Evolutionary conservation across 2,329 filamentous ascomycete species (phyloP).

Genomic region (Aspergillus fumigatus): DNA sequence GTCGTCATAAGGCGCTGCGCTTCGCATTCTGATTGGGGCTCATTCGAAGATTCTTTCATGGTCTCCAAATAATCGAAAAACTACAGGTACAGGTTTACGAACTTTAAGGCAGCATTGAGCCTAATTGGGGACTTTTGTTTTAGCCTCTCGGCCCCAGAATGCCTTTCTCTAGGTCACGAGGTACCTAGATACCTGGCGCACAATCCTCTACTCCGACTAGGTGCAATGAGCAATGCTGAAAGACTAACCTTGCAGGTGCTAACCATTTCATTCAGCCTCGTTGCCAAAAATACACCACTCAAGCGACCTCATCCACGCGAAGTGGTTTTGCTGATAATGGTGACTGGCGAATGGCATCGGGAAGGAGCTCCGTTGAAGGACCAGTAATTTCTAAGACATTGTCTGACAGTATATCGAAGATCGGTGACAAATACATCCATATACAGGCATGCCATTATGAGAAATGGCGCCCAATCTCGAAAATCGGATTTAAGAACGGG

Average conservation of each 20-base stretch:
- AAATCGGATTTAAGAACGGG: neutral
- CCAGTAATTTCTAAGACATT: neutral
- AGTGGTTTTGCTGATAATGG: neutral
- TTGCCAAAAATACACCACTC: no score
- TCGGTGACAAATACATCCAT: neutral
- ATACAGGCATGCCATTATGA: no score
- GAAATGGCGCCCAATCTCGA: no score
- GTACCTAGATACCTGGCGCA: no score
- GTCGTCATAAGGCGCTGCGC: neutral
- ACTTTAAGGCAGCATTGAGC: neutral
- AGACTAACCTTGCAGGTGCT: neutral
- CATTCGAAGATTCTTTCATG: neutral
- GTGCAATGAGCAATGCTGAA: no score
- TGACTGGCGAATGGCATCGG: neutral
- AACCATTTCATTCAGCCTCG: neutral
- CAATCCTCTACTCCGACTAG: no score
- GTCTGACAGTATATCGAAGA: neutral
- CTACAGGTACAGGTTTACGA: neutral
- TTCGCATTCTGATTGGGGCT: neutral
- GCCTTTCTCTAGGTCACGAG: neutral
- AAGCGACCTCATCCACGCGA: no score
- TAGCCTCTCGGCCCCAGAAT: neutral
- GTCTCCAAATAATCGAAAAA: neutral
- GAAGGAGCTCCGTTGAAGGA: neutral
- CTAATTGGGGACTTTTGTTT: neutral